Evolutionary conservation across 2,329 filamentous ascomycete species (phyloP), one percentile per base, ranked within the genome.

Genomic region (Cytospora mali): DNA sequence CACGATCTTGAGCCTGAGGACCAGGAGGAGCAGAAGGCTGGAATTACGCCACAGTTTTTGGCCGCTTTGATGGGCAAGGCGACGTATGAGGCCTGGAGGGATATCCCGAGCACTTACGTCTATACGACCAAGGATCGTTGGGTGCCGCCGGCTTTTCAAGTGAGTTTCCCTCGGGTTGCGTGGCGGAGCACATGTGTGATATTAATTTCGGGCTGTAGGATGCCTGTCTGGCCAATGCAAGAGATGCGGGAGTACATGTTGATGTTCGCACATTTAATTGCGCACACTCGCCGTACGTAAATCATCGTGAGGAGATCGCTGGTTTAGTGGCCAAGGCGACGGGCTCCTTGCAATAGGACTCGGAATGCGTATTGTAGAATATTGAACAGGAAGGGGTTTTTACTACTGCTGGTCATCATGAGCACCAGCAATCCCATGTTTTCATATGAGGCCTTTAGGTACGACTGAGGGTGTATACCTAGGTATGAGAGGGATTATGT

Each of bases 1-100:
- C n/a, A 49, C 13, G 55, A 57, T 14, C 55, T 57, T 14, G 55
- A 50, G 21, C 27, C 27, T 18, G 55, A 57, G 55, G 55, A 57
- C 39, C 55, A 57, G 28, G 27, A 50, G 55, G 55, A 57, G 42
- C 55, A 57, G 18, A 48, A 6, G 21, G 55, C 28, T 4, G 42
- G 55, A 0, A 57, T 57, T 6, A 42, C 42, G 25, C 55, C 55
- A 4, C 55, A 57, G 7, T 33, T 33, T 9, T 25, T 57, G n/a
- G 25, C 18, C 10, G 42, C 55, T n/a, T 42, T 57, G 13, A 6
- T 57, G 42, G 55, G 55, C 1, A 57, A 57, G 42, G 55, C 55
- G n/a, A 57, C 55, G 23, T 25, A 50, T n/a, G 55, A 57, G 42
- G 27, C 55, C 16, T 57, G 55, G 55, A 49, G 28, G 55, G 55